Percentiles rank a stretch among this genome's conserved stretches.
phyloP scores from a whole-genome alignment of 192 early-diverging fungal genomes.

The Podila minutissima region DNA sequence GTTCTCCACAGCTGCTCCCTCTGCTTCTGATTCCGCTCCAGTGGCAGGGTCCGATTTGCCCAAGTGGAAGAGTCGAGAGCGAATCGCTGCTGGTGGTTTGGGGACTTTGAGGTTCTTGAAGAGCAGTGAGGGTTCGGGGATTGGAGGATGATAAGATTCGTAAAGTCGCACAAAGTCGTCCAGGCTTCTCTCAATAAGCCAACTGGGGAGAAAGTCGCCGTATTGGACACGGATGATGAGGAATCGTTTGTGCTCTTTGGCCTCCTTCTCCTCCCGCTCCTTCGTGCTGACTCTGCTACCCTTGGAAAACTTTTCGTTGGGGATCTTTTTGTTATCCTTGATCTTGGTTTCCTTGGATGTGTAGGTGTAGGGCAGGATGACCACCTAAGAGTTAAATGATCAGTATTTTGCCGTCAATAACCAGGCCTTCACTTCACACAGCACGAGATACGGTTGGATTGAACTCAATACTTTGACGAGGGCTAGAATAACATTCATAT shows the following conservation, averaged over 20 bases:
- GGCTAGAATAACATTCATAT: slow-evolving; percentile 49
- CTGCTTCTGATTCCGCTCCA: neutral
- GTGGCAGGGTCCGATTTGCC: neutral
- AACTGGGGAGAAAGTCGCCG: slow-evolving; percentile 44
- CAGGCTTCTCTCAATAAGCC: slow-evolving; percentile 43
- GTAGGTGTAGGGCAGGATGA: slow-evolving; percentile 43
- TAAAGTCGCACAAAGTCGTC: slow-evolving; percentile 47
- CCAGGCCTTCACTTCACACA: too few relatives aligned
- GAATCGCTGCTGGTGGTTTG: slow-evolving; percentile 39
- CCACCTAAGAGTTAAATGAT: slow-evolving; percentile 25
- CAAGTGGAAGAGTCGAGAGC: slow-evolving; percentile 30
- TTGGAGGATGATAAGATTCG: slow-evolving; percentile 40
- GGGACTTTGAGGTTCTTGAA: slow-evolving; percentile 25
- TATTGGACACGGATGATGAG: slow-evolving; percentile 48
- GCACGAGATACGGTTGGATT: neutral
- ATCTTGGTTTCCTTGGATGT: slow-evolving; percentile 47
- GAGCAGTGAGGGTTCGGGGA: slow-evolving; percentile 26
- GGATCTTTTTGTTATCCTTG: slow-evolving; percentile 20
- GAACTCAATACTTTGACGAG: slow-evolving; percentile 41
- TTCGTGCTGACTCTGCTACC: slow-evolving; percentile 3
- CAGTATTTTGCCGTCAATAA: too few relatives aligned
- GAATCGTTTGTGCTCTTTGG: slow-evolving; percentile 46
- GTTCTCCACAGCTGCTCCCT: slow-evolving; percentile 3
- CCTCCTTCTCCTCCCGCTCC: slow-evolving; percentile 45
- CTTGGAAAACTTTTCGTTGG: slow-evolving; percentile 4